These are phyloP conservation scores for Astragalus membranaceus DNA, from an alignment of 306 rosid genomes.

Conservation along the genomic window DNA sequence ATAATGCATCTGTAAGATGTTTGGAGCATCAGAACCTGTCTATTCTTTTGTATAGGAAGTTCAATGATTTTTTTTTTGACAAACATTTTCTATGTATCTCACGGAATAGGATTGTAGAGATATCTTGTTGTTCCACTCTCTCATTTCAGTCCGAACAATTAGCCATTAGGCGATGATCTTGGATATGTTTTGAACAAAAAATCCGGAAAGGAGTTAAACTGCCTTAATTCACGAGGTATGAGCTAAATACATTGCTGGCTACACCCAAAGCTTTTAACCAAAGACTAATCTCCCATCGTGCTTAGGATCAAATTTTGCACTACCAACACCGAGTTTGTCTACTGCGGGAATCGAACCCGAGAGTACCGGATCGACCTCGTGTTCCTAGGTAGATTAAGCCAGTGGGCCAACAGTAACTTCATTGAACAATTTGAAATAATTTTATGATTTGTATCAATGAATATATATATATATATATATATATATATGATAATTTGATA, in stretches of 20 bases:
- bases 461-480: too few species aligned
- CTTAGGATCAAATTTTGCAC: too few species aligned
- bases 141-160: neutral
- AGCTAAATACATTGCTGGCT: neutral
- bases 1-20: neutral
- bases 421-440: conserved; percentile 2
- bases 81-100: neutral
- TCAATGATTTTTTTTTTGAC: neutral
- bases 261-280: too few species aligned
- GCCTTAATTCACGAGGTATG: neutral
- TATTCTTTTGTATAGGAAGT: conserved; percentile 34
- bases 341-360: too few species aligned
- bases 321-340: too few species aligned
- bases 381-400: too few species aligned
- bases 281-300: too few species aligned
- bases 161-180: neutral
- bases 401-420: too few species aligned
- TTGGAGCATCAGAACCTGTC: conserved; percentile 7
- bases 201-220: neutral
- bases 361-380: too few species aligned
- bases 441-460: conserved; percentile 5
- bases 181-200: conserved; percentile 14
- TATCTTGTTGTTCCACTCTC: neutral
- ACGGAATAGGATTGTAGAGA: neutral
- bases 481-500: too few species aligned